Conservation (phyloP, 306 rosid species). For the Fagus crenata region DNA sequence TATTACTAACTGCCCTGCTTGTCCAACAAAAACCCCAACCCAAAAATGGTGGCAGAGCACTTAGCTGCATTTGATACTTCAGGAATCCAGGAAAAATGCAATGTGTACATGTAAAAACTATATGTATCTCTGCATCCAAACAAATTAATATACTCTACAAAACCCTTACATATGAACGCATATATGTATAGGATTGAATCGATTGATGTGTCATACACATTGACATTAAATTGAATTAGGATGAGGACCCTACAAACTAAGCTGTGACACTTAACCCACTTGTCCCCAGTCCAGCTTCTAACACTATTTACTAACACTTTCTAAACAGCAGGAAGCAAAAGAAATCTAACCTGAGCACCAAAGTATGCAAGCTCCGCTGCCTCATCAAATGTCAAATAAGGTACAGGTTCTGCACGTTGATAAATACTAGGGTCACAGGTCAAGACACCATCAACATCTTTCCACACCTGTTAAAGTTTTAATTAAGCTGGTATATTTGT, state of each 20-base stretch:
- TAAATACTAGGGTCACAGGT: constrained; percentile 86
- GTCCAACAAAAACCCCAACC: background rate
- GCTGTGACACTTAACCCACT: background rate
- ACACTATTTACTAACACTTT: background rate
- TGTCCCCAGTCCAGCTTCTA: background rate
- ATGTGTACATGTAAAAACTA: background rate
- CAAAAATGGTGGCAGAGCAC: background rate
- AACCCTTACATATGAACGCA: background rate
- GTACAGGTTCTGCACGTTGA: constrained; percentile 74
- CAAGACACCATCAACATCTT: constrained; percentile 97
- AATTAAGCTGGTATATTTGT: constrained; percentile 3
- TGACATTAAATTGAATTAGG: background rate
- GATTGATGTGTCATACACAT: background rate
- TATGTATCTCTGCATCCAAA: background rate
- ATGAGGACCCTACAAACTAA: background rate
- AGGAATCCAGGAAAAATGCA: background rate
- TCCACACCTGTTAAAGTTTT: constrained; percentile 79
- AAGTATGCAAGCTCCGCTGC: constrained; percentile 99
- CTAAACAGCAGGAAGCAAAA: background rate
- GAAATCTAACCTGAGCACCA: constrained; percentile 85
- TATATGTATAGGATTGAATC: background rate
- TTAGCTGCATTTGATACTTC: background rate
- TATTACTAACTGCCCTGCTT: background rate
- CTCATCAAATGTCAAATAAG: constrained; percentile 89
- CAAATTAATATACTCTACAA: background rate